These are phyloP conservation scores for Exophiala dermatitidis DNA, from an alignment of 2,329 filamentous ascomycete species.

Conservation along the genomic window DNA sequence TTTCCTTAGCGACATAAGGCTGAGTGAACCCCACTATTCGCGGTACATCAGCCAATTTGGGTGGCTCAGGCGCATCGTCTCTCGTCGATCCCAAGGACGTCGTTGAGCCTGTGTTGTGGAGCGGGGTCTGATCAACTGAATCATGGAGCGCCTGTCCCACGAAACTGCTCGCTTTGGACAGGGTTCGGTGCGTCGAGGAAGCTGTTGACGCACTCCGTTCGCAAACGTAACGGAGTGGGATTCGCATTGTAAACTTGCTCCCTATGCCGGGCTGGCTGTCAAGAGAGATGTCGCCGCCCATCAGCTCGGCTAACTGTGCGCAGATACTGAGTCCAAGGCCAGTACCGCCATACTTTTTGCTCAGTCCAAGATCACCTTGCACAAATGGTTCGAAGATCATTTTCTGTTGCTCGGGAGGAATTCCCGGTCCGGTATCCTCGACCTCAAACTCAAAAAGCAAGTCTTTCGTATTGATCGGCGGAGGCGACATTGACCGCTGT, in stretches of 20 bases:
- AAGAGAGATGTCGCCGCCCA: slow-evolving; percentile 70
- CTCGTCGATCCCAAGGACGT: slow-evolving; percentile 12
- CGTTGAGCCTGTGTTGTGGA: slow-evolving; percentile 12
- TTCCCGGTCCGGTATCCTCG: slow-evolving; percentile 79
- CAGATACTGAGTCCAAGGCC: slow-evolving; percentile 85
- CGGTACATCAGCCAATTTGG: slow-evolving; percentile 23
- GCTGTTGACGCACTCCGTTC: slow-evolving; percentile 48
- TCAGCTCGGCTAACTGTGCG: slow-evolving; percentile 72
- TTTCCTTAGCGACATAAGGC: slow-evolving; percentile 33
- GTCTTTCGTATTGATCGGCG: slow-evolving; percentile 57
- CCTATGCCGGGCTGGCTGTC: slow-evolving; percentile 66
- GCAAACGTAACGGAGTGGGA: slow-evolving; percentile 70
- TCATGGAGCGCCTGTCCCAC: slow-evolving; percentile 21
- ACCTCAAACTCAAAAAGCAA: slow-evolving; percentile 81
- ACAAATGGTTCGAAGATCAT: slow-evolving; percentile 92
- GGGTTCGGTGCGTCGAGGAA: slow-evolving; percentile 22
- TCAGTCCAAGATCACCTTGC: slow-evolving; percentile 81
- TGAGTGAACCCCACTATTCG: slow-evolving; percentile 28
- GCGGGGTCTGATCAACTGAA: slow-evolving; percentile 2
- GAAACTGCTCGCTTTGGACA: slow-evolving; percentile 24
- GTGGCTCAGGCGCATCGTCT: slow-evolving; percentile 4
- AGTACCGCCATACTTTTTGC: slow-evolving; percentile 84
- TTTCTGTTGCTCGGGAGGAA: slow-evolving; percentile 67
- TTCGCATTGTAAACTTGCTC: slow-evolving; percentile 73
- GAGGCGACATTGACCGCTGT: slow-evolving; percentile 53